Percentiles rank a stretch among this genome's conserved stretches.
These are phyloP conservation scores for Pseudocercospora ulei DNA, from an alignment of 2,329 filamentous ascomycete genomes.

Conservation along the genomic window DNA sequence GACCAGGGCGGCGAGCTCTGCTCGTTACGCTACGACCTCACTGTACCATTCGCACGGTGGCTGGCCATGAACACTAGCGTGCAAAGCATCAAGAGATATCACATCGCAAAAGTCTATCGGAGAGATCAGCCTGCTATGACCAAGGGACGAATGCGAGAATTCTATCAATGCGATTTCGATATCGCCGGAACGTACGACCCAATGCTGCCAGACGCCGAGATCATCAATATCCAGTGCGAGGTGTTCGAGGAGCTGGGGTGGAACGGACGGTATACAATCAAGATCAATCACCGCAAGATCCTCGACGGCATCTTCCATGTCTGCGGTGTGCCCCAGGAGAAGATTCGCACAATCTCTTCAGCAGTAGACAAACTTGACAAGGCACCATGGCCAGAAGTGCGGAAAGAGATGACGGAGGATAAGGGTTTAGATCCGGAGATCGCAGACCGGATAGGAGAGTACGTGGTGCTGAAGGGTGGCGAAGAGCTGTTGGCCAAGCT, in stretches of 20 bases:
- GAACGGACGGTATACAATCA: constrained; percentile 69
- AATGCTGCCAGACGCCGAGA: constrained; percentile 88
- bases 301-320: constrained; percentile 87
- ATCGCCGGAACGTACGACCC: constrained; percentile 79
- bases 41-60: constrained; percentile 84
- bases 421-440: constrained; percentile 69
- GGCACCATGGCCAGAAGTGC: constrained; percentile 73
- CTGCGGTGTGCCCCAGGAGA: constrained; percentile 75
- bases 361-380: constrained; percentile 97
- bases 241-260: constrained; percentile 73
- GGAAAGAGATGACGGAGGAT: constrained; percentile 84
- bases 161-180: constrained; percentile 96
- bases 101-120: constrained; percentile 86
- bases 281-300: constrained; percentile 91
- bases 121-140: constrained; percentile 76
- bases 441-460: constrained; percentile 79
- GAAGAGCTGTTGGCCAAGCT: constrained; percentile 64
- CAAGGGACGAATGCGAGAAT: constrained; percentile 88
- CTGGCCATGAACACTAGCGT: constrained; percentile 81
- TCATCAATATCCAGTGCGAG: constrained; percentile 72
- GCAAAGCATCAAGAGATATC: constrained; percentile 82
- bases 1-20: constrained; percentile 81
- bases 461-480: constrained; percentile 62
- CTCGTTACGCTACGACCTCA: constrained; percentile 77
- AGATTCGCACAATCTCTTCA: constrained; percentile 79